Evolutionary conservation across 1,139 yeast genomes (phyloP).

Genomic region (Candida glucosophila): DNA sequence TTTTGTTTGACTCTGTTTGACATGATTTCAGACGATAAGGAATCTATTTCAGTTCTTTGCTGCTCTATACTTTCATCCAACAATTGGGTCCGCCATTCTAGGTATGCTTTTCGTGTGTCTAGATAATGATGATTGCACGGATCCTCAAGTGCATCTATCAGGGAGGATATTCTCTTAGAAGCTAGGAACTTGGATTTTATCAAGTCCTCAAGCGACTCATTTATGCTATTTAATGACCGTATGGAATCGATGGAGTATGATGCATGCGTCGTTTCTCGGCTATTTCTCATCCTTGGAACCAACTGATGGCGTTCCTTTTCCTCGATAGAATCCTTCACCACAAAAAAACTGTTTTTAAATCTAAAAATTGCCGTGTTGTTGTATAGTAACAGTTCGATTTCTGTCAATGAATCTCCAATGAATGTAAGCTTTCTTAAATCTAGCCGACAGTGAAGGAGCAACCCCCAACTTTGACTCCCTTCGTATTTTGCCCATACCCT

Average conservation of each 20-base stretch:
- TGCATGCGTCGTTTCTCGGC: conserved; percentile 1
- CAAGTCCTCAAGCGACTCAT: conserved; percentile 25
- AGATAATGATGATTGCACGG: conserved; percentile 1
- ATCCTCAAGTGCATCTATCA: conserved; percentile 6
- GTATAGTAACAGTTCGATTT: conserved; percentile 12
- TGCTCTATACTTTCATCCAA: conserved; percentile 10
- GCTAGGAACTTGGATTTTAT: conserved; percentile 9
- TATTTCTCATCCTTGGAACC: conserved; percentile 1
- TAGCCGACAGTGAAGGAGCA: conserved; percentile 13
- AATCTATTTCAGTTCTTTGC: conserved; percentile 19
- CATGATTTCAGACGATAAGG: conserved; percentile 18
- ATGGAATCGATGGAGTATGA: conserved; percentile 31
- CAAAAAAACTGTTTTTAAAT: conserved; percentile 16
- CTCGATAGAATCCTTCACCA: conserved; percentile 9
- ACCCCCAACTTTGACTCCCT: conserved; percentile 11
- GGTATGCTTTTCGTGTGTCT: conserved; percentile 2
- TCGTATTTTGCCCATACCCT: conserved; percentile 16
- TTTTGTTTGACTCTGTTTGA: conserved; percentile 17
- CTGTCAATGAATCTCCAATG: conserved; percentile 7
- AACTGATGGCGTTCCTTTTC: no score
- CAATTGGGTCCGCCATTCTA: not conserved
- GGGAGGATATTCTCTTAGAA: conserved; percentile 7
- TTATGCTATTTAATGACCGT: conserved; percentile 23
- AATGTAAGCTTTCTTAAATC: conserved; percentile 12
- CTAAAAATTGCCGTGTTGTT: conserved; percentile 19